Percentiles rank a stretch among this genome's conserved stretches.
These are phyloP conservation scores for Leishmania guyanensis DNA, from an alignment of 208 protist genomes.

Conservation along the genomic window DNA sequence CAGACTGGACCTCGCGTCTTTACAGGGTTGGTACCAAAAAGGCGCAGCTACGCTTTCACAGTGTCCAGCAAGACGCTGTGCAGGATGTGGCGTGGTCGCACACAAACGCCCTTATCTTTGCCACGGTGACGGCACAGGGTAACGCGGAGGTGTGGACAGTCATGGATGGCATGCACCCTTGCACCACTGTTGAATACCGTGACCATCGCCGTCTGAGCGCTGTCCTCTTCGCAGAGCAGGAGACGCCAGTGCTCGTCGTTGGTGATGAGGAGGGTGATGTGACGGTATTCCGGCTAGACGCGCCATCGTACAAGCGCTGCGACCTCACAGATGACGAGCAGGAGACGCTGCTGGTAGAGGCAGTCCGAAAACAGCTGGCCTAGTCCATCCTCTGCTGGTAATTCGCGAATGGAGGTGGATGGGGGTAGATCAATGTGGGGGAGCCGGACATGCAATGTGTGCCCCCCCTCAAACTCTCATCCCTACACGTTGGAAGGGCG, in stretches of 20 bases:
- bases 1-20: slow-evolving; percentile 96
- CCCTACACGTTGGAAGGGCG: background rate
- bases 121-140: slow-evolving; percentile 90
- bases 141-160: slow-evolving; percentile 85
- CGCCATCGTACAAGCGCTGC: slow-evolving; percentile 42
- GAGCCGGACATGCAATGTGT: background rate
- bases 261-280: slow-evolving; percentile 92
- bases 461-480: background rate
- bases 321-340: slow-evolving; percentile 80
- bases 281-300: slow-evolving; percentile 70
- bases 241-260: slow-evolving; percentile 84
- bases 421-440: background rate
- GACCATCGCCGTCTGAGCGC: slow-evolving; percentile 78
- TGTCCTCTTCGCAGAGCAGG: slow-evolving; percentile 88
- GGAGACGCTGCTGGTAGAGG: slow-evolving; percentile 75
- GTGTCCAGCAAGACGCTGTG: slow-evolving; percentile 84
- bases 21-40: slow-evolving; percentile 80
- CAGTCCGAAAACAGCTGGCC: slow-evolving; percentile 58
- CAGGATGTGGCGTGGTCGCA: slow-evolving; percentile 95
- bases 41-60: slow-evolving; percentile 84
- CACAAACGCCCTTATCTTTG: slow-evolving; percentile 90
- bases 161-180: slow-evolving; percentile 71
- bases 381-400: background rate
- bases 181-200: slow-evolving; percentile 58
- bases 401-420: background rate